Conservation (phyloP, 2,329 filamentous ascomycete genomes). For the Pyrenophora teres region DNA sequence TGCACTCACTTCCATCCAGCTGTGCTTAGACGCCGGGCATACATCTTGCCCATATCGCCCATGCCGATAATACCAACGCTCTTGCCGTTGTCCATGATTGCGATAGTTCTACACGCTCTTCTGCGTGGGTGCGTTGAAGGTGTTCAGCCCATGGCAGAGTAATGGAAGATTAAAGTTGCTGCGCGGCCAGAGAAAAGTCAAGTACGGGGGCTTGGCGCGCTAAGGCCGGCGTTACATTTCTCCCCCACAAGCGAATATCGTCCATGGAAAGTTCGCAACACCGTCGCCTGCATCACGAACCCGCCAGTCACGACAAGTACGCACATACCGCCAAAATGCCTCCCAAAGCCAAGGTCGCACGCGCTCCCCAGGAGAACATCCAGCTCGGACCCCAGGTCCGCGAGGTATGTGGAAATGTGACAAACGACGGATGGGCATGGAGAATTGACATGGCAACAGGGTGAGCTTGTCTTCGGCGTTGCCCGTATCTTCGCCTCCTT, state of each 20-base stretch:
- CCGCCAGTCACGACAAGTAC: constrained; percentile 34
- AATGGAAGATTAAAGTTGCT: constrained; percentile 14
- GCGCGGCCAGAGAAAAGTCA: constrained; percentile 27
- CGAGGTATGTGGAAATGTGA: constrained; percentile 62
- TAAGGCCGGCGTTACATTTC: constrained; percentile 19
- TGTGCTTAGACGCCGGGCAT: constrained; percentile 82
- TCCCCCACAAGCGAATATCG: constrained; percentile 22
- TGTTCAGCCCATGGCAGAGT: constrained; percentile 38
- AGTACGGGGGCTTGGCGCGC: constrained; percentile 14
- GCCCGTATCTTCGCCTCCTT: constrained; percentile 94
- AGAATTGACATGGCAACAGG: constrained; percentile 53
- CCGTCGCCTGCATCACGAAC: constrained; percentile 28
- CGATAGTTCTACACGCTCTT: constrained; percentile 34
- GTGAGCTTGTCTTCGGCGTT: constrained; percentile 97
- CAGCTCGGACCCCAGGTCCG: constrained; percentile 89
- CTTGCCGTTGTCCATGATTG: constrained; percentile 64
- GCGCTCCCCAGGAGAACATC: constrained; percentile 90
- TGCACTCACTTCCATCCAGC: constrained; percentile 92
- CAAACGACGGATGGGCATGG: constrained; percentile 7
- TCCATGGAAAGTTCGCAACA: constrained; percentile 28
- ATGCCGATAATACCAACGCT: constrained; percentile 95
- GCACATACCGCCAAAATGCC: constrained; percentile 65
- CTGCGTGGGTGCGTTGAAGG: constrained; percentile 26
- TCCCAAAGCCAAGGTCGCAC: constrained; percentile 83
- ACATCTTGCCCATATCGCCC: constrained; percentile 99